Conservation (phyloP, 176 grass and related monocot genomes). For the Areca catechu region DNA sequence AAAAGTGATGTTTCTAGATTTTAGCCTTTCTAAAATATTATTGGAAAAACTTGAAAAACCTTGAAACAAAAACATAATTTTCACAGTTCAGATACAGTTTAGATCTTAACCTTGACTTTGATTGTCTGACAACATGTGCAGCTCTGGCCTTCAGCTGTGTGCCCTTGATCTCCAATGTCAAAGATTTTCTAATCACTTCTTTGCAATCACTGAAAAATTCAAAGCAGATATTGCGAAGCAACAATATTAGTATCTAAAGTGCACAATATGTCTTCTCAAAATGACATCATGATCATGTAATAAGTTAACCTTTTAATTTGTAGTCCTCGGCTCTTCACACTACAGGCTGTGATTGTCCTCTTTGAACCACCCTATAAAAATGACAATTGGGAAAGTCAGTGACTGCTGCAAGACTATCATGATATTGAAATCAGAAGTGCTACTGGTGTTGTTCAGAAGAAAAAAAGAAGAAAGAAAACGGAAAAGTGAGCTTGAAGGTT, state of each 20-base stretch:
- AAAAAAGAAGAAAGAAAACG: background rate
- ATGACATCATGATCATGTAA: too few relatives aligned
- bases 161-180: conserved; percentile 7
- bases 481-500: too few relatives aligned
- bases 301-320: conserved; percentile 55
- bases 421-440: too few relatives aligned
- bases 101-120: conserved; percentile 68
- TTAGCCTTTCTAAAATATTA: too few relatives aligned
- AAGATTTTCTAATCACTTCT: conserved; percentile 23
- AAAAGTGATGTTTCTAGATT: background rate
- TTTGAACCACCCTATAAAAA: conserved; percentile 34
- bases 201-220: conserved; percentile 5
- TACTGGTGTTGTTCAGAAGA: background rate
- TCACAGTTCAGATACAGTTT: too few relatives aligned
- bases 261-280: too few relatives aligned
- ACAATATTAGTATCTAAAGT: too few relatives aligned
- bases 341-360: conserved; percentile 31
- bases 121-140: conserved; percentile 28
- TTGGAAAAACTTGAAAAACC: too few relatives aligned
- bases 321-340: conserved; percentile 28
- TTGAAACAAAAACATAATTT: too few relatives aligned
- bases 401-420: background rate
- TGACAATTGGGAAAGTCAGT: conserved; percentile 4
- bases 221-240: background rate
- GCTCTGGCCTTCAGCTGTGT: conserved; percentile 17